Evolutionary conservation across 768 basidiomycete genomes (phyloP).

Genomic region (Jaapia argillacea): DNA sequence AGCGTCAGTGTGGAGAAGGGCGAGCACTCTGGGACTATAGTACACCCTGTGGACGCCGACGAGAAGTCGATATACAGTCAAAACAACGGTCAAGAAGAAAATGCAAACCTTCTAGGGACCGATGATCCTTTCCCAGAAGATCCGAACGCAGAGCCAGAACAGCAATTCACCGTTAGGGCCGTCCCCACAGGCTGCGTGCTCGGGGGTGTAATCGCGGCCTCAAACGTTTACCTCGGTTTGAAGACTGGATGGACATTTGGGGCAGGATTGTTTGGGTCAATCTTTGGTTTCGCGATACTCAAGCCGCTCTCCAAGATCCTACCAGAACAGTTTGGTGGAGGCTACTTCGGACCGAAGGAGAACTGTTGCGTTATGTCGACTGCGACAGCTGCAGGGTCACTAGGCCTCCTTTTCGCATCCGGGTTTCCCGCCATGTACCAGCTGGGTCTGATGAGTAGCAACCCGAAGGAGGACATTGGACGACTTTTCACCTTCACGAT

Average conservation of each 20-base stretch:
- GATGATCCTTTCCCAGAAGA: conserved; percentile 2
- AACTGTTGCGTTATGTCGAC: conserved; percentile 7
- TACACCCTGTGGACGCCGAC: neutral
- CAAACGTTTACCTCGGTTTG: conserved; percentile 57
- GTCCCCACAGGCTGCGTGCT: conserved; percentile 39
- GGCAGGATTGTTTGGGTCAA: neutral
- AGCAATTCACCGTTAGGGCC: conserved; percentile 20
- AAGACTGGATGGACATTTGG: conserved; percentile 36
- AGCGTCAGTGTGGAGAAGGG: neutral
- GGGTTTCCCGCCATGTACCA: conserved; percentile 13
- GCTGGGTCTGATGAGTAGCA: conserved; percentile 8
- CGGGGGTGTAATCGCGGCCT: conserved; percentile 46
- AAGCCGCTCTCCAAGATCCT: conserved; percentile 10
- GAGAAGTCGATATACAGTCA: too few relatives aligned
- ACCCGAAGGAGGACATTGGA: conserved; percentile 10
- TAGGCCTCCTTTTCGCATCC: conserved; percentile 12
- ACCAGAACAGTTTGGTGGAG: conserved; percentile 9
- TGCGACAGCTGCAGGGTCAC: conserved; percentile 8
- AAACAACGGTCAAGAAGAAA: neutral
- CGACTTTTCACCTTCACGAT: conserved; percentile 14
- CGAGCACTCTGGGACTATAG: neutral
- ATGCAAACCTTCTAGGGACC: neutral
- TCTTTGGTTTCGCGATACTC: conserved; percentile 10
- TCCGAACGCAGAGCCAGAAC: neutral
- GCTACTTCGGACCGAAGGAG: conserved; percentile 14